Conservation (phyloP, 768 basidiomycete genomes). For the Russula virescens region DNA sequence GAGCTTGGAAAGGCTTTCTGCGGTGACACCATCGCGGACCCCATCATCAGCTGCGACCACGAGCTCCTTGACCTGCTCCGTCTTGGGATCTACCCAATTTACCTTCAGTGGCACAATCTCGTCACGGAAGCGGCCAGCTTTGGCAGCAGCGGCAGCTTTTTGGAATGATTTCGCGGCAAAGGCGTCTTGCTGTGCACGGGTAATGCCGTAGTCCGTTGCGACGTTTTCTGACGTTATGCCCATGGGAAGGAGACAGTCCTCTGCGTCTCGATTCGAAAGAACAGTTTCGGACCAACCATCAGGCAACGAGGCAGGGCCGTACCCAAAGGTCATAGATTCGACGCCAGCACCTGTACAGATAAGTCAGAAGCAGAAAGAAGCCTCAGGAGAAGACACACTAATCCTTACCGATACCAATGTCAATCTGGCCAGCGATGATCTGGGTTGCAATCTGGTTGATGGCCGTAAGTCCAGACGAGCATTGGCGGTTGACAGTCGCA, state of each 20-base stretch:
- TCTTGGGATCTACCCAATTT: slow-evolving; percentile 65
- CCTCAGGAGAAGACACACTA: neutral
- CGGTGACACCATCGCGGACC: slow-evolving; percentile 78
- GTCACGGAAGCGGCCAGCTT: slow-evolving; percentile 72
- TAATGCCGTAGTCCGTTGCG: slow-evolving; percentile 66
- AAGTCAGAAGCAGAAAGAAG: neutral
- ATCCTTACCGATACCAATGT: slow-evolving; percentile 76
- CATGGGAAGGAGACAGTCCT: slow-evolving; percentile 84
- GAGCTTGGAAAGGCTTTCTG: slow-evolving; percentile 69
- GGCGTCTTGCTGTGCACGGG: slow-evolving; percentile 72
- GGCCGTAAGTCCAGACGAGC: slow-evolving; percentile 80
- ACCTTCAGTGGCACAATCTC: slow-evolving; percentile 82
- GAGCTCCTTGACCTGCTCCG: slow-evolving; percentile 58
- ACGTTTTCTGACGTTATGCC: slow-evolving; percentile 96
- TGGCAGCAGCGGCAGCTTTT: slow-evolving; percentile 75
- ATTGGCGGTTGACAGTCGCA: slow-evolving; percentile 86
- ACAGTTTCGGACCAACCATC: slow-evolving; percentile 60
- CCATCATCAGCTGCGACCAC: slow-evolving; percentile 81
- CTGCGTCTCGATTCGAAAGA: slow-evolving; percentile 58
- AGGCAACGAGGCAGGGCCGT: slow-evolving; percentile 51
- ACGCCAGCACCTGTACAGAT: slow-evolving; percentile 63
- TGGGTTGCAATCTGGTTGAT: slow-evolving; percentile 78
- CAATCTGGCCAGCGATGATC: slow-evolving; percentile 74
- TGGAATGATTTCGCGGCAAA: slow-evolving; percentile 83
- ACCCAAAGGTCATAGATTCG: slow-evolving; percentile 85